These are phyloP conservation scores for Aspergillus bridgeri DNA, from an alignment of 495 filamentous ascomycete genomes.

Conservation along the genomic window DNA sequence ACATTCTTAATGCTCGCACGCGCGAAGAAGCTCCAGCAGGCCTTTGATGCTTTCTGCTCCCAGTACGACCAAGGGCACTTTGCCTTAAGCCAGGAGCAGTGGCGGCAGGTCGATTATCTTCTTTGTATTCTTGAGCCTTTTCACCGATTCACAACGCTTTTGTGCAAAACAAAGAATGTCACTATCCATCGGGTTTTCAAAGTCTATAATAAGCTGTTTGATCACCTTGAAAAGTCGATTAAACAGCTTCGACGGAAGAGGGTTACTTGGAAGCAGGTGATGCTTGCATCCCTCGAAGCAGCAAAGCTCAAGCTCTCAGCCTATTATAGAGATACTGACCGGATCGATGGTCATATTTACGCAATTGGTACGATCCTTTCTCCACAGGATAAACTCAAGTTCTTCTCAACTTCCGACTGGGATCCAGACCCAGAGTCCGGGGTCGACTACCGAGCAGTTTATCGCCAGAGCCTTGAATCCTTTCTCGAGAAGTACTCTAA, in stretches of 20 bases:
- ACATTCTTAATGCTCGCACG: neutral
- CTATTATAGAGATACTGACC: no score
- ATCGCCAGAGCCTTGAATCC: neutral
- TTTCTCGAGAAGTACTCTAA: neutral
- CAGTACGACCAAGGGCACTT: slow-evolving; percentile 9
- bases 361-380: slow-evolving; percentile 20
- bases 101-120: slow-evolving; percentile 22
- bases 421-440: neutral
- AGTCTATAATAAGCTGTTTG: no score
- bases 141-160: neutral
- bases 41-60: slow-evolving; percentile 12
- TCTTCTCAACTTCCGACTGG: slow-evolving; percentile 13
- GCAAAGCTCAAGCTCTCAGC: no score
- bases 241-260: neutral
- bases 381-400: neutral
- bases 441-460: neutral
- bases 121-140: slow-evolving; percentile 1
- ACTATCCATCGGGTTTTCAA: slow-evolving; percentile 2
- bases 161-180: no score
- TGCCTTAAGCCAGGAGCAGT: slow-evolving; percentile 9
- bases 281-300: slow-evolving; percentile 1
- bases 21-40: neutral
- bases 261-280: slow-evolving; percentile 12
- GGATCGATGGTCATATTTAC: slow-evolving; percentile 12
- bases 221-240: slow-evolving; percentile 4